Evolutionary conservation across 1,284 basidiomycete species (phyloP).

Genomic region (Pseudozyma tsukubaensis): DNA sequence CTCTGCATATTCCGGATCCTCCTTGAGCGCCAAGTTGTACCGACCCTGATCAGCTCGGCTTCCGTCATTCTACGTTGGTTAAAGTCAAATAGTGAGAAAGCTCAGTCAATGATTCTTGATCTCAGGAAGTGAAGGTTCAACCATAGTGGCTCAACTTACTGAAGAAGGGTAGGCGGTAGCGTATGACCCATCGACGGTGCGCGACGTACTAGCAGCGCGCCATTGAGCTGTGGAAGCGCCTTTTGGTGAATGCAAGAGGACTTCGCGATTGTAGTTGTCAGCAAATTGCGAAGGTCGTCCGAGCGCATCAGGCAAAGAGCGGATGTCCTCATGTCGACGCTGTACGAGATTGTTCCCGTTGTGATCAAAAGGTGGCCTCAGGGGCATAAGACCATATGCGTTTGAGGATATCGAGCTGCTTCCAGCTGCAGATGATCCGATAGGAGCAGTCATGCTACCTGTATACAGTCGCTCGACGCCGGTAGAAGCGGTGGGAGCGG

Average conservation of each 20-base stretch:
- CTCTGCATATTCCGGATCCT: constrained; percentile 6
- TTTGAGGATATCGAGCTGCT: constrained; percentile 8
- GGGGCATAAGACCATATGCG: constrained; percentile 15
- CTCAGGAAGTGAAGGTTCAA: neutral
- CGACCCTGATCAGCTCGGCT: constrained; percentile 4
- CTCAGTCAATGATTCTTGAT: neutral
- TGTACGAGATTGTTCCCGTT: constrained; percentile 1
- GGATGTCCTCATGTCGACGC: constrained; percentile 8
- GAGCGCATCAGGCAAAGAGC: constrained; percentile 5
- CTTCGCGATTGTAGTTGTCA: constrained; percentile 13
- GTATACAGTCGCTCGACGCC: constrained; percentile 17
- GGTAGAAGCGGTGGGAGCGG: neutral
- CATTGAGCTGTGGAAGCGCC: constrained; percentile 7
- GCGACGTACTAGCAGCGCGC: constrained; percentile 5
- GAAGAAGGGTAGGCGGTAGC: neutral
- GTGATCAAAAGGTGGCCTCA: constrained; percentile 24
- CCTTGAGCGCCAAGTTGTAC: constrained; percentile 5
- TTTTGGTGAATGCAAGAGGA: constrained; percentile 8
- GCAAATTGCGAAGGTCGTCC: neutral
- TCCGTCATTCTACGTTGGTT: constrained; percentile 1
- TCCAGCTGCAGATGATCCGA: constrained; percentile 3
- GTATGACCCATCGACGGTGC: neutral
- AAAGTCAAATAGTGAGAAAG: neutral
- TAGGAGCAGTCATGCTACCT: neutral
- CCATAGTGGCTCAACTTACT: constrained; percentile 8